Evolutionary conservation across 805 yeast genomes (phyloP).

Genomic region (Saturnispora galanensis): DNA sequence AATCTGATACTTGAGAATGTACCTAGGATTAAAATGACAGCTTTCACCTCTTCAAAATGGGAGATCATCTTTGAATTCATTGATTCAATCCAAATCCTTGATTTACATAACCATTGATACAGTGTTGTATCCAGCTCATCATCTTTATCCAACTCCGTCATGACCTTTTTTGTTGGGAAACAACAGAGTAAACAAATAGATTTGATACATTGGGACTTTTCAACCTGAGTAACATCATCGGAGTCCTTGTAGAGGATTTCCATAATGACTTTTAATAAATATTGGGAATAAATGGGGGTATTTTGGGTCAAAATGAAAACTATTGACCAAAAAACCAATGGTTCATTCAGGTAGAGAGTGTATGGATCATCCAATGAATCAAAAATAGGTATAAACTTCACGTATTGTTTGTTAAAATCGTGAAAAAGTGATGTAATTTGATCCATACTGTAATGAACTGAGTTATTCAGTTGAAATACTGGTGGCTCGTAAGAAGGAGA

Average conservation of each 20-base stretch:
- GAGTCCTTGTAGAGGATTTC: background rate
- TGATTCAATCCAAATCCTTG: conserved; percentile 13
- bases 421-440: conserved; percentile 13
- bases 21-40: conserved; percentile 21
- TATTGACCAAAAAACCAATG: conserved; percentile 27
- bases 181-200: conserved; percentile 20
- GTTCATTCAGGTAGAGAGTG: conserved; percentile 13
- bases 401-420: conserved; percentile 16
- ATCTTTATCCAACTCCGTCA: conserved; percentile 7
- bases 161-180: conserved; percentile 18
- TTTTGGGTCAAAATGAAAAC: conserved; percentile 17
- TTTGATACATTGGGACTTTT: conserved; percentile 12
- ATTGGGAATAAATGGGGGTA: conserved; percentile 11
- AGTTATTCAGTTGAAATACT: conserved; percentile 3
- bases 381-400: conserved; percentile 21
- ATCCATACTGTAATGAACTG: background rate
- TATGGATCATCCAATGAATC: conserved; percentile 18
- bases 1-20: conserved; percentile 19
- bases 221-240: background rate
- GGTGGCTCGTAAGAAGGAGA: background rate
- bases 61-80: conserved; percentile 10
- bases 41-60: conserved; percentile 17
- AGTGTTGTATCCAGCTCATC: conserved; percentile 15
- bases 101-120: conserved; percentile 19
- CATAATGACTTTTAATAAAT: conserved; percentile 14